Evolutionary conservation across 73 alveolate species (phyloP).

Genomic region (Effrenium voratum): DNA sequence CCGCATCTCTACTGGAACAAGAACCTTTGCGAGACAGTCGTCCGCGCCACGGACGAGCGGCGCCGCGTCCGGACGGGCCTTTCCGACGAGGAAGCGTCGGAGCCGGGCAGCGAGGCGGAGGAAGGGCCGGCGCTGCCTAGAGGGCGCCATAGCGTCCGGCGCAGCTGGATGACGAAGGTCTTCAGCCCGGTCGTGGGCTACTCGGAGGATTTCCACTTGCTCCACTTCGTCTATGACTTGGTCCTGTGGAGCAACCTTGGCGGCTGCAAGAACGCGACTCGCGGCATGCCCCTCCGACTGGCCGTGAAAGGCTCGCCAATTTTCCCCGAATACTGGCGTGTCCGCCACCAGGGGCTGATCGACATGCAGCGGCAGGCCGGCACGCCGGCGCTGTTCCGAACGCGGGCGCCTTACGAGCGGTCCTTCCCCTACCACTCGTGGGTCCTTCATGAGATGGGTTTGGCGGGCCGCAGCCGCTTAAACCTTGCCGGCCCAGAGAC

Average conservation of each 20-base stretch:
- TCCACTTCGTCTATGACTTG: constrained; percentile 47
- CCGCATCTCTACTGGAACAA: constrained; percentile 17
- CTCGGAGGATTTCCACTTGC: neutral
- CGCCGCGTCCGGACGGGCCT: neutral
- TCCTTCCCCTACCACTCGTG: constrained; percentile 22
- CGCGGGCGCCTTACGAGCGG: constrained; percentile 65
- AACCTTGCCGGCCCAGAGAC: constrained; percentile 22
- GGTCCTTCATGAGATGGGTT: constrained; percentile 21
- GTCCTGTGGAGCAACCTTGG: no score
- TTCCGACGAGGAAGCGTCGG: neutral
- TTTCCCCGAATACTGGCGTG: constrained; percentile 34
- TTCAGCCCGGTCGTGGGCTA: constrained; percentile 59
- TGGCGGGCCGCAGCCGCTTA: neutral
- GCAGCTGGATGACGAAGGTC: constrained; percentile 17
- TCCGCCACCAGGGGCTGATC: neutral
- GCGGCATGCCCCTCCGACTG: constrained; percentile 31
- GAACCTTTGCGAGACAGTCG: neutral
- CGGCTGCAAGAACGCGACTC: constrained; percentile 5
- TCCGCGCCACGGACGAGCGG: constrained; percentile 27
- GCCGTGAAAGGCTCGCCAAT: constrained; percentile 28
- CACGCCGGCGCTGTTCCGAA: constrained; percentile 14
- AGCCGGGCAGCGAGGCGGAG: neutral
- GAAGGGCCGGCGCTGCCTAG: no score
- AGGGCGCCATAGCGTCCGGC: constrained; percentile 12
- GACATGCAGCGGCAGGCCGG: constrained; percentile 69